These are phyloP conservation scores for Helotiales sp. DNA, from an alignment of 2,329 filamentous ascomycete species.

Conservation along the genomic window DNA sequence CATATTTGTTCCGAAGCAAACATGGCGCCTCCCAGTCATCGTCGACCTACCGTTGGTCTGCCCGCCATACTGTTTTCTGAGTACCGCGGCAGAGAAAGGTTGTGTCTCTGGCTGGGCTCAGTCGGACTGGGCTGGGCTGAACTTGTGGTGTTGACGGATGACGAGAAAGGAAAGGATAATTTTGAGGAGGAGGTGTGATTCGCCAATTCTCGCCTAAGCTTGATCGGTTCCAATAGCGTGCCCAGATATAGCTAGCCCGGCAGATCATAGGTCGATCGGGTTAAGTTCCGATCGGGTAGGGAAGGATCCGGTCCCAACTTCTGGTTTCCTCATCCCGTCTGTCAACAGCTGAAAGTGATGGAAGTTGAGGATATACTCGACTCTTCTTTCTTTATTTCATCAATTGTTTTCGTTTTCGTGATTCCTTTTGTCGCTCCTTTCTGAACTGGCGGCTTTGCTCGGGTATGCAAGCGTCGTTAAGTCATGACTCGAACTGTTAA, in stretches of 20 bases:
- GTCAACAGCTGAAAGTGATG: neutral
- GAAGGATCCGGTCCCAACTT: neutral
- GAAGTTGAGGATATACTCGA: neutral
- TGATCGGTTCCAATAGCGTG: constrained; percentile 6
- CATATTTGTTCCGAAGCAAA: constrained; percentile 5
- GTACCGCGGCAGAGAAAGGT: neutral
- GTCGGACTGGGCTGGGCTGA: neutral
- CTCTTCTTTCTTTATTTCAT: neutral
- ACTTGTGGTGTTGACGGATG: constrained; percentile 15
- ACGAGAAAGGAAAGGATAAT: constrained; percentile 1
- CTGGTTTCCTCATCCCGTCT: neutral
- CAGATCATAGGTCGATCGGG: constrained; percentile 9
- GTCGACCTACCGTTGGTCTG: constrained; percentile 3
- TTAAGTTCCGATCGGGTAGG: neutral
- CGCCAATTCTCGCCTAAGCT: constrained; percentile 6
- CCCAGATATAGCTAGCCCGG: constrained; percentile 7
- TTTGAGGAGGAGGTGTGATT: constrained; percentile 3
- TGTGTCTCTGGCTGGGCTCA: neutral
- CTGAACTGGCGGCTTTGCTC: neutral
- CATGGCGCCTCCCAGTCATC: constrained; percentile 3
- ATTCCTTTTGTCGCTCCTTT: neutral
- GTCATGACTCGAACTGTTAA: neutral
- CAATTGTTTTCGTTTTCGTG: neutral
- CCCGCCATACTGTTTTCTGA: neutral
- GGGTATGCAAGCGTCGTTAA: neutral